phyloP scores from a whole-genome alignment of 805 yeast genomes.

The Wickerhamomyces bisporus region DNA sequence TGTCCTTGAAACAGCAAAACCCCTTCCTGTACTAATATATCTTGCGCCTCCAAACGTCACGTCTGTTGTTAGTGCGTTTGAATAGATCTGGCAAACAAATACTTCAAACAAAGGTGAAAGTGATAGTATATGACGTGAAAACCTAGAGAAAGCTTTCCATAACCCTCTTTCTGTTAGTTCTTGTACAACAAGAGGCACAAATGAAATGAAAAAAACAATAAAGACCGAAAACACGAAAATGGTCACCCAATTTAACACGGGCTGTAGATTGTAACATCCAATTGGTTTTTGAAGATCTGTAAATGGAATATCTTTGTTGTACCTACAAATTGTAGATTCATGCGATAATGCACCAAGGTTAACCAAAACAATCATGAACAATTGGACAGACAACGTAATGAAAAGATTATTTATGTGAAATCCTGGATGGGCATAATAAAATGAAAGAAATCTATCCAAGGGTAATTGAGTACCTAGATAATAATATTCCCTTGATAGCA shows the following conservation, averaged over 20 bases:
- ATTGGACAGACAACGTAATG: constrained; percentile 79
- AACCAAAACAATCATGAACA: constrained; percentile 75
- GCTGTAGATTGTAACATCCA: constrained; percentile 83
- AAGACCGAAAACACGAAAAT: constrained; percentile 85
- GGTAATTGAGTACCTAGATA: constrained; percentile 88
- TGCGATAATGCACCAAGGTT: constrained; percentile 74
- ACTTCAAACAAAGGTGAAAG: constrained; percentile 91
- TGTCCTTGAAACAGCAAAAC: constrained; percentile 81
- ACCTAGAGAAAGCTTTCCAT: constrained; percentile 65
- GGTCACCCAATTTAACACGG: constrained; percentile 87
- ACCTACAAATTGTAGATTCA: constrained; percentile 66
- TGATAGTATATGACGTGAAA: constrained; percentile 72
- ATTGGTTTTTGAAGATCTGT: constrained; percentile 70
- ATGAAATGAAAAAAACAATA: constrained; percentile 89
- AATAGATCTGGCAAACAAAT: constrained; percentile 89
- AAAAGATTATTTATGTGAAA: constrained; percentile 89
- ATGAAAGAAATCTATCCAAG: constrained; percentile 82
- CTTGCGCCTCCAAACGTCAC: constrained; percentile 87
- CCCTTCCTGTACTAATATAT: constrained; percentile 90
- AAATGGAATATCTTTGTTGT: constrained; percentile 60
- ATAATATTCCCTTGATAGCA: constrained; percentile 86
- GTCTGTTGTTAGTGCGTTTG: constrained; percentile 69
- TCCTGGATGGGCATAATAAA: constrained; percentile 96
- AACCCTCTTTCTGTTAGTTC: constrained; percentile 84
- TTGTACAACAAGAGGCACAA: constrained; percentile 81